Evolutionary conservation across 2,329 filamentous ascomycete species (phyloP).

Genomic region (Fusarium agapanthi): DNA sequence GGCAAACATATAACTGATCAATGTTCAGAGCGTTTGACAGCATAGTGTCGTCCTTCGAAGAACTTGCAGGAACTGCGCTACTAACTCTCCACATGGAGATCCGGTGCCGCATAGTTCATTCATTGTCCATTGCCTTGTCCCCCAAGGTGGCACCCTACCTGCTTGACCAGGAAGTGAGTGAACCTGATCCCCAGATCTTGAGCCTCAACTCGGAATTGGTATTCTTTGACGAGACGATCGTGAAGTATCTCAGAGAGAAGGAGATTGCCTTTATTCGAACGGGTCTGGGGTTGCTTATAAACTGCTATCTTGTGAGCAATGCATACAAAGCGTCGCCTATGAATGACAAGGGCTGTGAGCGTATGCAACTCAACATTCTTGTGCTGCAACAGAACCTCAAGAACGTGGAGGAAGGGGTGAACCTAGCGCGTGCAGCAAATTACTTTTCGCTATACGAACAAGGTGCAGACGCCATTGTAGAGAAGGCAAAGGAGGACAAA

Average conservation of each 20-base stretch:
- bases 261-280: constrained; percentile 80
- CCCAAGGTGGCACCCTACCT: constrained; percentile 69
- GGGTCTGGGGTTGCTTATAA: constrained; percentile 80
- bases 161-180: constrained; percentile 76
- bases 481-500: constrained; percentile 63
- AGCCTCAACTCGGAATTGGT: constrained; percentile 84
- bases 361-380: constrained; percentile 92
- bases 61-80: constrained; percentile 80
- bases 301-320: constrained; percentile 79
- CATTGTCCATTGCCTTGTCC: constrained; percentile 72
- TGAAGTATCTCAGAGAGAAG: constrained; percentile 73
- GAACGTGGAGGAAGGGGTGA: constrained; percentile 80
- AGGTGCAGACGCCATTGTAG: constrained; percentile 72
- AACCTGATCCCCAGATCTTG: constrained; percentile 83
- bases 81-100: constrained; percentile 90
- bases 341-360: constrained; percentile 83
- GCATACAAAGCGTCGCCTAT: constrained; percentile 78
- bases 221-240: constrained; percentile 85
- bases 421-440: constrained; percentile 68
- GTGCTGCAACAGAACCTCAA: constrained; percentile 97
- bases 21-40: constrained; percentile 78
- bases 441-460: constrained; percentile 75
- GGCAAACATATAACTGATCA: constrained; percentile 36
- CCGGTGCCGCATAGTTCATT: constrained; percentile 84
- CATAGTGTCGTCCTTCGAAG: constrained; percentile 83